Evolutionary conservation across 331 rosid species (phyloP), one percentile per base, ranked within the genome.

Genomic region (Acacia concinna): DNA sequence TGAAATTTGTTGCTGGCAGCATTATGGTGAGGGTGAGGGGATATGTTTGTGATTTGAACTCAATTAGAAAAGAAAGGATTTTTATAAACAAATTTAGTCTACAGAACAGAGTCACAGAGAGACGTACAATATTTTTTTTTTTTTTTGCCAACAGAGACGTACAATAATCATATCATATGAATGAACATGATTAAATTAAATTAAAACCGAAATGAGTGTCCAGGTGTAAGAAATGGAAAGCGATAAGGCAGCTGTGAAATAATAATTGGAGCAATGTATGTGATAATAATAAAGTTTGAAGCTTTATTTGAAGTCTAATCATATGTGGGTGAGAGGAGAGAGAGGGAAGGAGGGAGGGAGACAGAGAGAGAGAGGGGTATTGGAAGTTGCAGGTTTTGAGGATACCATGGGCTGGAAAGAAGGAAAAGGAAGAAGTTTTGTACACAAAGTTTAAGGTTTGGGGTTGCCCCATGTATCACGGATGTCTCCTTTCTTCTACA

Each of bases 351-450:
- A 11, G 32, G 2, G 34, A 2, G 18, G 11, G 17, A 6, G 31
- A 9, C 7, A 25, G 23, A 18, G 35, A 30, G 38, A n/a, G 27
- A 52, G 60, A 8, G 10, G 12, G 27, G 4, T 7, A 10, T 54
- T 21, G 62, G 21, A 15, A 60, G 28, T 27, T 30, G 40, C 23
- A 30, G 68, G 70, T 64, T 17, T 64, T 64, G 23, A 30, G 23
- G 68, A 62, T 13, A 62, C 70, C 43, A 64, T 64, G 70, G 70
- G 70, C 70, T 56, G 23, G 70, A 20, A 64, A 64, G 40, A 1
- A 32, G 13, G 27, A 37, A 20, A 64, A 34, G 43, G 70, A 64
- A 8, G 43, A 3, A 2, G 25, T 5, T 15, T 6, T 31, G 43
- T 15, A 8, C 70, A 64, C 70, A 64, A 8, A 18, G 44, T 64